Evolutionary conservation across 345 rosid species (phyloP), one percentile per base, ranked within the genome.

Genomic region (Mangifera indica): DNA sequence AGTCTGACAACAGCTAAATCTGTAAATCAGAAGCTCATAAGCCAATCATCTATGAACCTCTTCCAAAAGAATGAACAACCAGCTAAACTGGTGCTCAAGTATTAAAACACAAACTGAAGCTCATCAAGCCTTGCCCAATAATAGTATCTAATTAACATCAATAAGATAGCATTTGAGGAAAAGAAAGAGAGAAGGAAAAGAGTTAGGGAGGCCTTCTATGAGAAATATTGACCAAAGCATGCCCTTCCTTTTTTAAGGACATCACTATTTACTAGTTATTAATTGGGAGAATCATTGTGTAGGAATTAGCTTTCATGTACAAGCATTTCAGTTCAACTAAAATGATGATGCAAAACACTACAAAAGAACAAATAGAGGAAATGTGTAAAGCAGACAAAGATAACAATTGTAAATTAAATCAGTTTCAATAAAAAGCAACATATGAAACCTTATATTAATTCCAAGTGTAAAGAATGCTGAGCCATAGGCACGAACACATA

Each of bases 401-500:
- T 29, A 58, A 26, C 46, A 24, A 12, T 24, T 48, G 72, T 32
- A 37, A 54, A 51, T 34, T 25, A 37, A 66, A 51, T 13, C n/a
- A 25, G 54, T 49, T 51, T 18, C 10, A 4, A 15, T 10, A 12
- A 57, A 61, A 34, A 24, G 52, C 34, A 61, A 52, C 65, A 22
- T 58, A 55, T 69, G 69, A 58, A 77, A 93, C 97, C 99, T 89
- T 86, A 91, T 86, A 80, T 93, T 91, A 66, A 96, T 88, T 72
- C 97, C 98, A 55, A 96, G 96, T 54, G 90, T 82, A 74, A 96
- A 88, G 82, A 82, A 96, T 48, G 92, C 86, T 48, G 92, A 91
- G 70, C 97, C 98, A 80, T 93, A 93, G 20, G 99, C 98, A 70
- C 98, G 92, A 63, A 93, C 91, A 22, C 85, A 69, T 45, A 93